phyloP scores from a whole-genome alignment of 1,284 basidiomycete genomes.

The Cryptococcus sp. region DNA sequence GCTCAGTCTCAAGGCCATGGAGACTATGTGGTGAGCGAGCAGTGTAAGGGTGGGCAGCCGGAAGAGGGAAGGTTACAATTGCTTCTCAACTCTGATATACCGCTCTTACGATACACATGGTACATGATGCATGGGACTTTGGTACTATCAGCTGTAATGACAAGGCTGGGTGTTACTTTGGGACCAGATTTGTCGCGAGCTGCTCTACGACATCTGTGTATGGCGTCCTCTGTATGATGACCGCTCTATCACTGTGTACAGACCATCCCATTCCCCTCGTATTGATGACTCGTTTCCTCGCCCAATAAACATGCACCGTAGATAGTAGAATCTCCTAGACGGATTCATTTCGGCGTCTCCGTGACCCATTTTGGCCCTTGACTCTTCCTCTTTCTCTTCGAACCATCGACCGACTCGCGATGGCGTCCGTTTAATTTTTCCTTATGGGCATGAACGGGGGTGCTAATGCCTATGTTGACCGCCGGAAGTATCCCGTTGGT shows the following conservation, averaged over 20 bases:
- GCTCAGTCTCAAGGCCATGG: slow-evolving; percentile 52
- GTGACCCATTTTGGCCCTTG: slow-evolving; percentile 17
- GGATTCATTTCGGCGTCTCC: slow-evolving; percentile 14
- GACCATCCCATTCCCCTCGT: not conserved
- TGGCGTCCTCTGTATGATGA: not conserved
- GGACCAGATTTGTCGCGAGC: too few relatives aligned
- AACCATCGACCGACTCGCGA: not conserved
- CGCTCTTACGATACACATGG: not conserved
- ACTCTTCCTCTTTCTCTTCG: slow-evolving; percentile 11
- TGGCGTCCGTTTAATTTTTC: not conserved
- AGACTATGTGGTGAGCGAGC: slow-evolving; percentile 39
- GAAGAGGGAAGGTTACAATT: not conserved
- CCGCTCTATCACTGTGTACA: not conserved
- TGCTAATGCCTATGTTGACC: not conserved
- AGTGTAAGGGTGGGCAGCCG: not conserved
- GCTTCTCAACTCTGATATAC: not conserved
- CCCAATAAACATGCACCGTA: not conserved
- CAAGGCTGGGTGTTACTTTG: not conserved
- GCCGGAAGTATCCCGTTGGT: not conserved
- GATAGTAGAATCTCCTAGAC: not conserved
- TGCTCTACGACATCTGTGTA: not conserved
- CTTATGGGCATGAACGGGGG: not conserved
- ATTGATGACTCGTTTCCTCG: not conserved
- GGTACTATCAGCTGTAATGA: not conserved
- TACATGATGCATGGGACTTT: not conserved